Evolutionary conservation across 73 alveolate species (phyloP).

Genomic region (Symbiodinium natans): DNA sequence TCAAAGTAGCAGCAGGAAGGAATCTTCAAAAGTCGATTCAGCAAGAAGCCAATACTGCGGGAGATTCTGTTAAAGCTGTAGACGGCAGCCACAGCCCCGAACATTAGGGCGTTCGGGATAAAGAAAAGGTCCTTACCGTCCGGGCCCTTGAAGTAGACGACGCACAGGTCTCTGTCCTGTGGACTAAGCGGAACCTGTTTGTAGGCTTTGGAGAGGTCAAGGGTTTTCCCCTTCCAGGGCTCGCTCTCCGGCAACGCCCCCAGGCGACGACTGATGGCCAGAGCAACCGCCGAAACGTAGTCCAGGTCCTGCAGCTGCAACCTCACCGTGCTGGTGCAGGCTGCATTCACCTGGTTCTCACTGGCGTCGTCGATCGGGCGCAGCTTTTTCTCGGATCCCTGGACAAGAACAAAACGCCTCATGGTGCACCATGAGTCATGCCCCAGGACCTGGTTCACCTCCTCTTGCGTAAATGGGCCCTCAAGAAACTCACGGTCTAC

Average conservation of each 20-base stretch:
- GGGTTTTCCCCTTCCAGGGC: neutral
- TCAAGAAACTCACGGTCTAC: neutral
- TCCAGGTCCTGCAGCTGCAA: slow-evolving; percentile 12
- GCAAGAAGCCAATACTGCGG: neutral
- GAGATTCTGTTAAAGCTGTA: neutral
- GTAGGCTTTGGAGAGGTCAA: neutral
- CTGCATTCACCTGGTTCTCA: neutral
- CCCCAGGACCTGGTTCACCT: neutral
- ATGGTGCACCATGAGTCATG: neutral
- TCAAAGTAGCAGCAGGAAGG: neutral
- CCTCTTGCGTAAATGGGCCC: neutral
- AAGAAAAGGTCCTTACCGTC: neutral
- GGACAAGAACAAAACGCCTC: neutral
- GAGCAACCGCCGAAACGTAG: neutral
- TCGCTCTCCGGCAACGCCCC: neutral
- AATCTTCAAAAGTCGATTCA: neutral
- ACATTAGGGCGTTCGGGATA: neutral
- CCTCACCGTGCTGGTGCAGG: neutral
- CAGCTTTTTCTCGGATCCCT: neutral
- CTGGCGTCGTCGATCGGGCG: slow-evolving; percentile 34
- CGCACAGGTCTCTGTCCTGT: neutral
- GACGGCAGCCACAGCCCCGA: neutral
- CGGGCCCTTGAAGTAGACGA: neutral
- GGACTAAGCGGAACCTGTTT: neutral
- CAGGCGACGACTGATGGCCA: neutral